Conservation (phyloP, 2,329 filamentous ascomycete species). For the Scortechinia acanthostroma region DNA sequence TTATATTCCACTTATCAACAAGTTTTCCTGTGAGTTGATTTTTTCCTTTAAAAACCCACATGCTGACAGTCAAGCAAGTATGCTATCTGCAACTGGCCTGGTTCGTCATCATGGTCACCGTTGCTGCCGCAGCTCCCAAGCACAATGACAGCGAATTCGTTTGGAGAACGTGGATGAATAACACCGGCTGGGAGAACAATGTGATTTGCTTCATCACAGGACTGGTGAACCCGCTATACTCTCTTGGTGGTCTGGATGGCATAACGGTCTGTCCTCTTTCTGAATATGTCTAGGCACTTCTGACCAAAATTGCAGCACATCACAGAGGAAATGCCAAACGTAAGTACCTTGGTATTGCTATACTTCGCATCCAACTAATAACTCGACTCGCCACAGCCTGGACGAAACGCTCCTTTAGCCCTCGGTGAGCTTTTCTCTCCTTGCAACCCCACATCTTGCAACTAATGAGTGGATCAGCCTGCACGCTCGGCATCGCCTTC, state of each 20-base stretch:
- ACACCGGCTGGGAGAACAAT: slow-evolving; percentile 40
- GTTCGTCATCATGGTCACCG: slow-evolving; percentile 35
- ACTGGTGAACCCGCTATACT: slow-evolving; percentile 36
- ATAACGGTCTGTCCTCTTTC: slow-evolving; percentile 15
- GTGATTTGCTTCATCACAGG: slow-evolving; percentile 40
- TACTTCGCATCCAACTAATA: not conserved
- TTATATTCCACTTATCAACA: slow-evolving; percentile 30
- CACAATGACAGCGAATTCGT: slow-evolving; percentile 38
- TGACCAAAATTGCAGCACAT: slow-evolving; percentile 21
- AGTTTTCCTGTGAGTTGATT: slow-evolving; percentile 23
- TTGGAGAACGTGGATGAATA: slow-evolving; percentile 41
- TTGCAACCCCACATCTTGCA: too few relatives aligned
- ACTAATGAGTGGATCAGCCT: slow-evolving; percentile 24
- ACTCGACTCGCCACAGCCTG: slow-evolving; percentile 13
- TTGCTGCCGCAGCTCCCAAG: slow-evolving; percentile 33
- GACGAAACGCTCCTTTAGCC: slow-evolving; percentile 24
- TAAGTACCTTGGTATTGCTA: slow-evolving; percentile 13
- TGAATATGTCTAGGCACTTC: not conserved
- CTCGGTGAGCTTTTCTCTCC: slow-evolving; percentile 7
- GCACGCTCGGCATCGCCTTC: slow-evolving; percentile 39
- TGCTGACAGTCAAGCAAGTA: slow-evolving; percentile 11
- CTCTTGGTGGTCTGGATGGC: slow-evolving; percentile 35
- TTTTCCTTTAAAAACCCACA: not conserved
- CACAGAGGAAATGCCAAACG: slow-evolving; percentile 40
- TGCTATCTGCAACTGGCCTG: slow-evolving; percentile 36